Base-by-base conservation (phyloP, 306 rosid genomes). In the Rubus idaeus region DNA sequence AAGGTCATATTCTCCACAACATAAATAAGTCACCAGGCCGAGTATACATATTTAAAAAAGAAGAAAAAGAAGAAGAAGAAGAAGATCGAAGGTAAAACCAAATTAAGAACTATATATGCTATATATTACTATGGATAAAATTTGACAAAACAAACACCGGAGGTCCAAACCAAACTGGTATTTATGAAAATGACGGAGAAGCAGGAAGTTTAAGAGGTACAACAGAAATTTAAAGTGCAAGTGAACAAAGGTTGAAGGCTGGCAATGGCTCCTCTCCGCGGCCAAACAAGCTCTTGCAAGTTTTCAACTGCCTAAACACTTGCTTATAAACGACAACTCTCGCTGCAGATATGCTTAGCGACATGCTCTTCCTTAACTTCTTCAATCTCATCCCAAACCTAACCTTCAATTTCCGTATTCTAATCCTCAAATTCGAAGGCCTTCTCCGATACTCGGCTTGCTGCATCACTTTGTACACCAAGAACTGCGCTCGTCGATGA, bases 401-500 rank as follows among this genome's bases (percentile, higher is more conserved):
- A 44, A 94, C 78, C 85, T 87, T 94, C 80, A 94, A 42, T 81
- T 85, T 90, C 1, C 92, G 84, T 35, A 94, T 85, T 80, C 90
- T 87, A 52, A 94, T 79, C 77, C 96, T 83, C 61, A 86, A 69
- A 51, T 75, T 80, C 4, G 89, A 87, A 13, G 86, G 77, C 58
- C 74, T 86, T 58, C 83, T 75, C 35, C 79, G 71, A 58, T 73
- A 70, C 69, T 92, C 89, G 14, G 87, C 95, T 79, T 83, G 75
- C 57, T 84, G 88, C 88, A 94, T 47, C 67, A 67, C 86, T 47
- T 90, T 90, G 85, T 92, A 79, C 85, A 94, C 89, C 85, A 94
- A 84, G 80, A 94, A 92, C 86, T 89, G 98, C 12, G 97, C 95
- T 73, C 86, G 80, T 67, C 88, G 47, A 45, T 83, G 98, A 20